A percentile compares a stretch with the other conserved stretches of the same genome.
phyloP scores from a whole-genome alignment of 1,139 yeast species.

The Pneumocystis canis region DNA sequence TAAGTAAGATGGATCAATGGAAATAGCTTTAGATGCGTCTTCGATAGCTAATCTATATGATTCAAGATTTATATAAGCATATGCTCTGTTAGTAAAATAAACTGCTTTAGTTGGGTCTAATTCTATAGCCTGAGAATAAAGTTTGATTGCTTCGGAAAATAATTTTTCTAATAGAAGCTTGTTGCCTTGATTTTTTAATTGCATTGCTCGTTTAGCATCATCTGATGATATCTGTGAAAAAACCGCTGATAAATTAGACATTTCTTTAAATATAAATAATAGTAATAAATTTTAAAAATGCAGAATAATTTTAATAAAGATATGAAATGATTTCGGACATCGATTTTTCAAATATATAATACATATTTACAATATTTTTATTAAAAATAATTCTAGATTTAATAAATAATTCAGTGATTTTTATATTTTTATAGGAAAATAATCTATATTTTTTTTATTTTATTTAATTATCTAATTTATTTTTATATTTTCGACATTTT shows the following conservation, averaged over 20 bases:
- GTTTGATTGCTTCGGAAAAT: conserved; percentile 50
- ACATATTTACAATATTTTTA: conserved; percentile 5
- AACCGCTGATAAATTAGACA: conserved; percentile 4
- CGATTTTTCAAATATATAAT: conserved; percentile 5
- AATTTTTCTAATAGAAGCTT: conserved; percentile 47
- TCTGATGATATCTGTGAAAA: conserved; percentile 18
- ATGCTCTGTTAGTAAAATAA: conserved; percentile 76
- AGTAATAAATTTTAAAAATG: not conserved
- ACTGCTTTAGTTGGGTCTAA: conserved; percentile 54
- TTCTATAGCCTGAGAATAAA: conserved; percentile 66
- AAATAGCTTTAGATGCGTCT: conserved; percentile 63
- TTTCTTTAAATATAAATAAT: not conserved
- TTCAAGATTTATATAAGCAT: conserved; percentile 73
- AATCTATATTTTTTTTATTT: not conserved
- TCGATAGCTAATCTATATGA: conserved; percentile 70
- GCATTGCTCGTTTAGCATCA: conserved; percentile 29
- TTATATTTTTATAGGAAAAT: not conserved
- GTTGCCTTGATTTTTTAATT: conserved; percentile 60
- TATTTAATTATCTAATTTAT: not conserved
- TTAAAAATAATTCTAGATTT: not conserved
- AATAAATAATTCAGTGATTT: not conserved
- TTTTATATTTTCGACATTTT: not conserved
- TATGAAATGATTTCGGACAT: conserved; percentile 1
- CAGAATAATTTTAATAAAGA: not conserved
- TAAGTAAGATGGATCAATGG: conserved; percentile 48